Evolutionary conservation across 75 land plant species (phyloP).

Genomic region (Pinus albicaulis): DNA sequence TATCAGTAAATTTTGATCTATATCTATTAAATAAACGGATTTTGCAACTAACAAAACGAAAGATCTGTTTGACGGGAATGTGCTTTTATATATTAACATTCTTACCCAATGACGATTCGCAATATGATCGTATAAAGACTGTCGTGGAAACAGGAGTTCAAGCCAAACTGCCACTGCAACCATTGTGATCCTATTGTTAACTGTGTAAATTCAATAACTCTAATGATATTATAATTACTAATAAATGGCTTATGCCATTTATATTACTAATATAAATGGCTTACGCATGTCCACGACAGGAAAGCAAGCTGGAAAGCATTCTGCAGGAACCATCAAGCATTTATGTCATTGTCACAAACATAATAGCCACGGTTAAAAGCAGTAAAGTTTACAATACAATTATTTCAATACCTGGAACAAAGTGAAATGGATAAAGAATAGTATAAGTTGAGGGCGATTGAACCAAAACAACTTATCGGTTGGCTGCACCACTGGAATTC

Average conservation of each 20-base stretch:
- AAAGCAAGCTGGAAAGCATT: constrained; percentile 76
- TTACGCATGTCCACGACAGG: constrained; percentile 39
- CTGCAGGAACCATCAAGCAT: constrained; percentile 17
- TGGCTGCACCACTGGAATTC: constrained; percentile 31
- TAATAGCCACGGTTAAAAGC: neutral
- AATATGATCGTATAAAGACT: constrained; percentile 8
- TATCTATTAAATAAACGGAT: too few species aligned
- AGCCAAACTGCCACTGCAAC: constrained; percentile 28
- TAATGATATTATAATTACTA: neutral
- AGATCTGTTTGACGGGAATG: neutral
- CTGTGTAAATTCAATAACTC: neutral
- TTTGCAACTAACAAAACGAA: too few species aligned
- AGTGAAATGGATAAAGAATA: constrained; percentile 50
- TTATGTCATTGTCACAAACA: neutral
- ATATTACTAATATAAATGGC: neutral
- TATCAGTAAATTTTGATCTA: too few species aligned
- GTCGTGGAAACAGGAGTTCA: constrained; percentile 36
- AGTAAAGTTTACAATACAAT: neutral
- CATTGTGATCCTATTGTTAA: neutral
- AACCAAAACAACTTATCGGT: constrained; percentile 64
- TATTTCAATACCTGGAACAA: constrained; percentile 52
- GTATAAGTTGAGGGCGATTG: constrained; percentile 31
- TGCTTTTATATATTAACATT: neutral
- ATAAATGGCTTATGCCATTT: too few species aligned
- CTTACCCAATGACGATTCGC: constrained; percentile 25